These are phyloP conservation scores for Phoenix dactylifera DNA, from an alignment of 176 grass and related monocot species.

Conservation along the genomic window DNA sequence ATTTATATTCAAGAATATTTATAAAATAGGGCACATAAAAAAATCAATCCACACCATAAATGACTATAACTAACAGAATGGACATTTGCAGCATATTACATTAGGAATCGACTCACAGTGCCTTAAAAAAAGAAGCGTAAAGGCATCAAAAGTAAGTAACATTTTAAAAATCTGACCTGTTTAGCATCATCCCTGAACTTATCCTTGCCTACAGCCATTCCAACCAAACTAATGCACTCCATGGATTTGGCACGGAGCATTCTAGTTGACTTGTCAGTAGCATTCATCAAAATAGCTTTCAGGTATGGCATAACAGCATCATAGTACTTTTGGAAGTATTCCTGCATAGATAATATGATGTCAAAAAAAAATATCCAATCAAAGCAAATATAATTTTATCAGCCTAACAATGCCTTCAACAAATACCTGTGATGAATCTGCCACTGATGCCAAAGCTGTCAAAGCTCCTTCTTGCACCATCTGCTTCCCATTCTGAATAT, in stretches of 20 bases:
- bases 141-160: too few relatives aligned
- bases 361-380: neutral
- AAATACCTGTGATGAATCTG: constrained; percentile 92
- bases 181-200: constrained; percentile 98
- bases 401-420: neutral
- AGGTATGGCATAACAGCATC: constrained; percentile 98
- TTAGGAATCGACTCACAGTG: too few relatives aligned
- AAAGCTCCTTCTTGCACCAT: constrained; percentile 99
- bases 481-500: constrained; percentile 83
- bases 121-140: too few relatives aligned
- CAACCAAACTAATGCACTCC: constrained; percentile 99
- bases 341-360: constrained; percentile 29
- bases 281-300: constrained; percentile 96
- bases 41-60: too few relatives aligned
- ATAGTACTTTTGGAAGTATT: constrained; percentile 97
- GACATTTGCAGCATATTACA: too few relatives aligned
- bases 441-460: constrained; percentile 95
- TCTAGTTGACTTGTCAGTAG: constrained; percentile 94
- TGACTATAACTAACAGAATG: too few relatives aligned
- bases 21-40: too few relatives aligned
- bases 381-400: neutral
- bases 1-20: too few relatives aligned
- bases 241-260: constrained; percentile 98
- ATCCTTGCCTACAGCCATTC: constrained; percentile 98
- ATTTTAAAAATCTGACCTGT: constrained; percentile 33